Conservation (phyloP, 805 yeast species). For the Myxozyma kluyveri region DNA sequence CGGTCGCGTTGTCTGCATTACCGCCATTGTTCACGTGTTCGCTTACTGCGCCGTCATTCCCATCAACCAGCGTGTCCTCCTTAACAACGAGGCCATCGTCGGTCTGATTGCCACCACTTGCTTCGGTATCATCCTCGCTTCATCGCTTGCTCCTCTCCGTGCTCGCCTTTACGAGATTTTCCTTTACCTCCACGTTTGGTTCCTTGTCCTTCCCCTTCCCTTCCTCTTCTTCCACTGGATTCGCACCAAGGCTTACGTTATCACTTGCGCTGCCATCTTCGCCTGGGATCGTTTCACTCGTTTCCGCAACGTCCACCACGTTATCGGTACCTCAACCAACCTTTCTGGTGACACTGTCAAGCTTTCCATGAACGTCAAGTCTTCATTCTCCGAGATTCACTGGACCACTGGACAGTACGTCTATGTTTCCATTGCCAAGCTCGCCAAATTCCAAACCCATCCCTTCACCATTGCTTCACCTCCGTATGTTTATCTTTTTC, state of each 20-base stretch:
- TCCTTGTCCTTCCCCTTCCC: constrained; percentile 27
- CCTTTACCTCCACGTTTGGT: constrained; percentile 29
- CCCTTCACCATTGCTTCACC: constrained; percentile 31
- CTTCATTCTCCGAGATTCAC: constrained; percentile 27
- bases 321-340: constrained; percentile 22
- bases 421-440: constrained; percentile 25
- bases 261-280: constrained; percentile 29
- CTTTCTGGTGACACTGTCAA: constrained; percentile 29
- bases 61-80: constrained; percentile 21
- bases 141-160: constrained; percentile 29
- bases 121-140: constrained; percentile 27
- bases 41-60: constrained; percentile 31
- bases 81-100: constrained; percentile 29
- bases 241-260: constrained; percentile 28
- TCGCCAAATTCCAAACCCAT: constrained; percentile 28
- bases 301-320: constrained; percentile 26
- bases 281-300: constrained; percentile 28
- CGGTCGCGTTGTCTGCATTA: constrained; percentile 28
- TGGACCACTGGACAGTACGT: constrained; percentile 33
- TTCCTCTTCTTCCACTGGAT: constrained; percentile 30
- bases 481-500: constrained; percentile 11
- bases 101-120: constrained; percentile 30
- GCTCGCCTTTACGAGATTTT: constrained; percentile 24
- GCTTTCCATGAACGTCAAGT: constrained; percentile 26
- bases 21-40: constrained; percentile 28